Base-by-base conservation (phyloP, 164 flowering plant genomes). In the Nymphaea thermarum region DNA sequence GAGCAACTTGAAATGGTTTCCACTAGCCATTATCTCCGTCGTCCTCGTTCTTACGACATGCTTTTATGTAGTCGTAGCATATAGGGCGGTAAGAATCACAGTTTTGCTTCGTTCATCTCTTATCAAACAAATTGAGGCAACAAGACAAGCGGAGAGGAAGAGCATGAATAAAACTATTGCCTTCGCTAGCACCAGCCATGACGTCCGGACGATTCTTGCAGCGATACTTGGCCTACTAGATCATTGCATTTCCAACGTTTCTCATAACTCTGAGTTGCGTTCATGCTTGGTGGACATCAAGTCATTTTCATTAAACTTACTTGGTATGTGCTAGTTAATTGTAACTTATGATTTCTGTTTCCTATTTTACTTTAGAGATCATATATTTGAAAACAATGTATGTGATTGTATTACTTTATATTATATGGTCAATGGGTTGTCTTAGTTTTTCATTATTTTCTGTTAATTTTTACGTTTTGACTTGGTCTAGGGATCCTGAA, bases 61-160 rank as follows among this genome's bases (percentile, higher is more conserved):
- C 6, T 64, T 59, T 57, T 81, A 82, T 15, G 57, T 82, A 16
- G 41, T 68, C 53, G 47, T 82, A 36, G 66, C 76, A 41, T 18
- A 69, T 17, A 68, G 77, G 69, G 80, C 82, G 2, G 75, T 80
- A 2, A 78, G 67, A 66, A 75, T 82, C 67, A 88, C 81, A 74
- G 77, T 84, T 77, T 53, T 67, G 43, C 73, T 85, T 41, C 65
- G 82, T 47, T 73, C 83, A 1, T 70, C 75, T 4, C 83, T 86
- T 4, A 83, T 90, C 43, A 83, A 84, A 41, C 92, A 92, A 77
- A 85, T 72, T 87, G 96, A 90, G 70, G 82, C 88, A 41, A 87
- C 94, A 4, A 81, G 78, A 67, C 93, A 90, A 74, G 93, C 96
- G 4, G 99, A 95, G 79, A 85, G 87, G 41, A 90, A 86, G 75